Evolutionary conservation across 1,284 basidiomycete species (phyloP).

Genomic region (Marasmius sp.): DNA sequence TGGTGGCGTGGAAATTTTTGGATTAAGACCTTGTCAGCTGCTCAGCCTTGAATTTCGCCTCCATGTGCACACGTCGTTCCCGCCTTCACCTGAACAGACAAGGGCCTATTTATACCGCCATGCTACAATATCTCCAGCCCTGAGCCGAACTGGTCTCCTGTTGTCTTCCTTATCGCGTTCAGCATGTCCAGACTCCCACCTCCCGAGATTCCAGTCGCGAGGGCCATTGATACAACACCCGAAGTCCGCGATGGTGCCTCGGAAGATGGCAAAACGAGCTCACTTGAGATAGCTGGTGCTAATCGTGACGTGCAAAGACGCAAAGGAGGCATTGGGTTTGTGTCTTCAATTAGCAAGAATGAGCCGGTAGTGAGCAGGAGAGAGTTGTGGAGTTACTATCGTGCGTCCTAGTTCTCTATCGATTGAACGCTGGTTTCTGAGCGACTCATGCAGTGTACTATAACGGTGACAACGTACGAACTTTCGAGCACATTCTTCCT

Average conservation of each 20-base stretch:
- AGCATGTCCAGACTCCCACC: conserved; percentile 10
- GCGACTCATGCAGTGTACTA: conserved; percentile 54
- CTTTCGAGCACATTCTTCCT: conserved; percentile 4
- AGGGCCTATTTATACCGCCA: too few relatives aligned
- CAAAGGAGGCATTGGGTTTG: conserved; percentile 22
- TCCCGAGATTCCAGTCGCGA: conserved; percentile 5
- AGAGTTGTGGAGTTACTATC: conserved; percentile 75
- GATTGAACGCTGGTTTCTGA: background rate
- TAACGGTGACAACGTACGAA: conserved; percentile 66
- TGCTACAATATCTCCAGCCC: too few relatives aligned
- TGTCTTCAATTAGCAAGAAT: conserved; percentile 38
- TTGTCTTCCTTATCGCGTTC: background rate
- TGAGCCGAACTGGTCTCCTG: background rate
- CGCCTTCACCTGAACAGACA: too few relatives aligned
- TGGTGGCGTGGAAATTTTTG: too few relatives aligned
- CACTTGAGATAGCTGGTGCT: background rate
- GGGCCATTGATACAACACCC: background rate
- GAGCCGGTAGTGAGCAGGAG: conserved; percentile 59
- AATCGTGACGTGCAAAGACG: background rate
- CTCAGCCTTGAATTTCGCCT: too few relatives aligned
- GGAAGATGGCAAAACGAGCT: conserved; percentile 5
- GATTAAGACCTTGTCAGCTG: too few relatives aligned
- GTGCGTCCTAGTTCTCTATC: conserved; percentile 34
- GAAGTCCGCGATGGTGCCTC: background rate
- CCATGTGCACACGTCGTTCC: too few relatives aligned